Evolutionary conservation across 2,329 filamentous ascomycete species (phyloP).

Genomic region (Hymenoscyphus scutula): DNA sequence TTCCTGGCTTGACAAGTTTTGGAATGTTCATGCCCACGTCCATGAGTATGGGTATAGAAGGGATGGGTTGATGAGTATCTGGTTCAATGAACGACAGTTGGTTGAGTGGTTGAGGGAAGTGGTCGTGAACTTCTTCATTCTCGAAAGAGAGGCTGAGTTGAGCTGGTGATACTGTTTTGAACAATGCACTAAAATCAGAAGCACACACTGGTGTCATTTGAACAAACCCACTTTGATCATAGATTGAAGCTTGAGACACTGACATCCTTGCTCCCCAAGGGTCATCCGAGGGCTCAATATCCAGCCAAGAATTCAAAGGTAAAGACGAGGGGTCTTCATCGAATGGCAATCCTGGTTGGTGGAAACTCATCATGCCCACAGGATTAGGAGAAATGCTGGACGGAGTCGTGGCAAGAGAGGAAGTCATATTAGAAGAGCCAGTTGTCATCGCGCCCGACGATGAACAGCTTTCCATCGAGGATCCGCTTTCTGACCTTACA

Average conservation of each 20-base stretch:
- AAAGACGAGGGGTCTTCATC: neutral
- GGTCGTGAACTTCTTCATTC: neutral
- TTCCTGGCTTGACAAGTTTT: neutral
- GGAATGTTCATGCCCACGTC: neutral
- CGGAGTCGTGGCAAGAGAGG: neutral
- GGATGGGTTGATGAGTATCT: neutral
- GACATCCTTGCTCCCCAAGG: neutral
- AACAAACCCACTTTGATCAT: neutral
- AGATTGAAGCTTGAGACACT: neutral
- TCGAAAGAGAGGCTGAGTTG: neutral
- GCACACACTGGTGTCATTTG: neutral
- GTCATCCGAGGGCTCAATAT: neutral
- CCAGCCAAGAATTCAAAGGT: neutral
- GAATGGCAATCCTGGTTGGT: neutral
- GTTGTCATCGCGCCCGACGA: neutral
- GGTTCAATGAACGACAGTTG: neutral
- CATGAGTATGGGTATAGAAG: neutral
- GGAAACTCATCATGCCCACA: neutral
- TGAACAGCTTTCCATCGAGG: neutral
- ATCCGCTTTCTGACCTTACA: neutral
- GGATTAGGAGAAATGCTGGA: neutral
- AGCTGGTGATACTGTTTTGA: neutral
- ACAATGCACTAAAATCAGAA: neutral
- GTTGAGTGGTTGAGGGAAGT: neutral
- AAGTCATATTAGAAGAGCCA: neutral